Evolutionary conservation across 495 filamentous ascomycete species (phyloP), one percentile per base, ranked within the genome.

Genomic region (Aspergillus wentii): DNA sequence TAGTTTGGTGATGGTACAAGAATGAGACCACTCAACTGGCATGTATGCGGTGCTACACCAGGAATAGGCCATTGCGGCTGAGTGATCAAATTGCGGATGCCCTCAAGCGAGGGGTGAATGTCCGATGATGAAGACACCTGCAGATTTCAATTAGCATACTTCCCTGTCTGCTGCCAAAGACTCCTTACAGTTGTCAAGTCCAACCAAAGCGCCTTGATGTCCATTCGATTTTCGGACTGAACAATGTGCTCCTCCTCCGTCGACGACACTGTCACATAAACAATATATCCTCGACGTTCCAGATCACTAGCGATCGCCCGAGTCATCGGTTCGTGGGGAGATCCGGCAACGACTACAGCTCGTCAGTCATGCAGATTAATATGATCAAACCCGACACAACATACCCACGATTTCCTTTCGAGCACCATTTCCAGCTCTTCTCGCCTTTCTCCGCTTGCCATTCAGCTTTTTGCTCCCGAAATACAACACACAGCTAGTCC

Each of bases 241-340:
- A 97, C 79, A 22, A 80, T 59, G 10, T 84, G 72, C 48, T 97
- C 94, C 44, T 97, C 94, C 33, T 92, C 84, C 30, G 75, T 57
- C 7, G 76, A 83, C 40, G 74, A 82, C 43, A 86, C 88, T 0
- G 92, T 83, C 33, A 98, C 69, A 52, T 86, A 97, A 16, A 97
- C 89, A 31, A 97, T 86, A 54, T 94, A 97, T 10, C 94, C 94
- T 34, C 89, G 78, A 34, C 88, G 76, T 59, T 97, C 92, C 39
- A 98, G 55, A 50, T 97, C 94, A 18, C 86, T 54, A 1, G 86
- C 78, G 40, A 98, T 75, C 11, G 86, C 84, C 43, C 80, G 76
- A 1, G 85, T 87, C 49, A 95, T 70, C 14, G 88, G 86, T 41
- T 92, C 79, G 42, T 82, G 76, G 4, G 86, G 80, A 1, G 84